phyloP scores from a whole-genome alignment of 108 stramenopile genomes.

The Cyclostephanos tholiformis region DNA sequence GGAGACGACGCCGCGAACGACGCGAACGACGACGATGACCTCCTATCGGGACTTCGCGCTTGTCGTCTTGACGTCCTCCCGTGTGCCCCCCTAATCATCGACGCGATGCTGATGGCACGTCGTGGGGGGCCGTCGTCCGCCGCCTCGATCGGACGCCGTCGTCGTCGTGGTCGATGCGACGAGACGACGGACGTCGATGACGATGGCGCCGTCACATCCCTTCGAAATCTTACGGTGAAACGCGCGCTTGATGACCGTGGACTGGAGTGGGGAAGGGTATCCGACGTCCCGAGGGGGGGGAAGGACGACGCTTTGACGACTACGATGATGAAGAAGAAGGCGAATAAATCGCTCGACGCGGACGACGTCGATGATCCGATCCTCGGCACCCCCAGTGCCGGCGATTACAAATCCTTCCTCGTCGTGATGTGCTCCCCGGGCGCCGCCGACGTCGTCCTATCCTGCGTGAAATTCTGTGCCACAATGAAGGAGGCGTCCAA shows the following conservation, averaged over 20 bases:
- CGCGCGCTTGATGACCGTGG: constrained; percentile 26
- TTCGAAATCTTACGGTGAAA: constrained; percentile 20
- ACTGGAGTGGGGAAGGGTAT: constrained; percentile 32
- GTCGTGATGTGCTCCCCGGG: constrained; percentile 35
- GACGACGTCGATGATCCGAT: not conserved
- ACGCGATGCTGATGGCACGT: constrained; percentile 10
- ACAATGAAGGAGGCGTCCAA: constrained; percentile 45
- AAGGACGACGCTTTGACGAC: not conserved
- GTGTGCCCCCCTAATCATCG: constrained; percentile 40
- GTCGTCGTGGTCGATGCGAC: too few species aligned
- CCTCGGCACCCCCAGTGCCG: constrained; percentile 11
- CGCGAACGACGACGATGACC: constrained; percentile 20
- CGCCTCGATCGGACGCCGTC: not conserved
- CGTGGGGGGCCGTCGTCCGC: not conserved
- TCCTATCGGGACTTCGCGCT: constrained; percentile 31
- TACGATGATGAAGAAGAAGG: not conserved
- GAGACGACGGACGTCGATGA: too few species aligned
- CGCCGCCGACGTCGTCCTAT: constrained; percentile 45
- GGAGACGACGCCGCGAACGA: constrained; percentile 1
- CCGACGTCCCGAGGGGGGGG: constrained; percentile 10
- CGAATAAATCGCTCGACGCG: not conserved
- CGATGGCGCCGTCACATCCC: too few species aligned
- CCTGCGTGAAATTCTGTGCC: constrained; percentile 49
- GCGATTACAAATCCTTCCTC: constrained; percentile 31
- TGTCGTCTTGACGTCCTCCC: constrained; percentile 24